phyloP scores from a whole-genome alignment of 805 yeast genomes.

The Jamesozyma lodderae region DNA sequence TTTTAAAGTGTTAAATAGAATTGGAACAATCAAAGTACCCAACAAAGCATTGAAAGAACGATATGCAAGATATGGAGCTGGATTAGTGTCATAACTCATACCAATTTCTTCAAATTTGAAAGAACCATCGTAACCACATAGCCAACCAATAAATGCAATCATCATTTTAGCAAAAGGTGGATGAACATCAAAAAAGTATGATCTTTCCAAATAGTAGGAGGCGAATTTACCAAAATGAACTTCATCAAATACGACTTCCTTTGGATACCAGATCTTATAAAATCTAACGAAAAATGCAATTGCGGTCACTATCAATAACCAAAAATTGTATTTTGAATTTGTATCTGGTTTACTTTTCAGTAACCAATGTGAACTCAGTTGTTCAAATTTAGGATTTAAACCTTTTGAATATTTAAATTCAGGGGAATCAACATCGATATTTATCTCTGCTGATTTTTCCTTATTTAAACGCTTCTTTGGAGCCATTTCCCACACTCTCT shows the following conservation, averaged over 20 bases:
- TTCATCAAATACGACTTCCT: conserved; percentile 77
- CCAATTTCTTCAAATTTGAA: conserved; percentile 91
- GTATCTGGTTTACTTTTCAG: conserved; percentile 16
- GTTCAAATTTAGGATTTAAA: conserved; percentile 4
- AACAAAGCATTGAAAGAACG: conserved; percentile 72
- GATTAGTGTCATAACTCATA: conserved; percentile 62
- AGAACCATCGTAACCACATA: conserved; percentile 83
- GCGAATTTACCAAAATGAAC: conserved; percentile 85
- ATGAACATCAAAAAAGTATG: conserved; percentile 92
- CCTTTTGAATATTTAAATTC: conserved; percentile 23
- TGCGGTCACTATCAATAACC: conserved; percentile 51
- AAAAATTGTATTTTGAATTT: conserved; percentile 31
- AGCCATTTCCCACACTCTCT: too few species aligned
- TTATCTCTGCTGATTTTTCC: conserved; percentile 1
- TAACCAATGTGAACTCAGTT: conserved; percentile 24
- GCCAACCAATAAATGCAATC: conserved; percentile 82
- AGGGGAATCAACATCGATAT: conserved; percentile 18
- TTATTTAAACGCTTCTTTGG: conserved; percentile 6
- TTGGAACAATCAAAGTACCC: conserved; percentile 74
- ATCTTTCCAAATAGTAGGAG: conserved; percentile 74
- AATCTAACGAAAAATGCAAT: conserved; percentile 62
- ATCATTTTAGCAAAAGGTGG: conserved; percentile 96
- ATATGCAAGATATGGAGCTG: conserved; percentile 80
- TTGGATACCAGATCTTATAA: conserved; percentile 52
- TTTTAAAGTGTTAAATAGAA: conserved; percentile 76